phyloP scores from a whole-genome alignment of 352 stramenopile species.

The Elongisporangium anandrum region DNA sequence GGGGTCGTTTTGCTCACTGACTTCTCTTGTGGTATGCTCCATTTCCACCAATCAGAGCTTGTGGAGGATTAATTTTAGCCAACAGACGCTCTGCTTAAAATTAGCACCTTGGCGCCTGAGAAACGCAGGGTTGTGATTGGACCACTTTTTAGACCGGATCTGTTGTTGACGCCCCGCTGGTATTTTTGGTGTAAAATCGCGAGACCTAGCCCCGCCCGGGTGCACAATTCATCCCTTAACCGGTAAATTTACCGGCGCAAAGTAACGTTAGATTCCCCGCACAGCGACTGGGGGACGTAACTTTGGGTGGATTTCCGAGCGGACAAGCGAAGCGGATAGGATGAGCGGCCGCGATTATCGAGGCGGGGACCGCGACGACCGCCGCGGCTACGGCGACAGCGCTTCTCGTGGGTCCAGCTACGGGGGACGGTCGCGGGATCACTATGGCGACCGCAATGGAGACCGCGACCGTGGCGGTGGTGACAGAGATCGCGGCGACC shows the following conservation, averaged over 20 bases:
- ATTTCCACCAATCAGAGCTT: neutral
- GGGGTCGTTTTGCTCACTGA: conserved; percentile 2
- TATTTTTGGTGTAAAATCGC: neutral
- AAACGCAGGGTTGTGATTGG: neutral
- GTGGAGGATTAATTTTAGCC: neutral
- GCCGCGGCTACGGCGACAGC: conserved; percentile 18
- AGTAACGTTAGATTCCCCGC: neutral
- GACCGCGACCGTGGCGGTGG: conserved; percentile 21
- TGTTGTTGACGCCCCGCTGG: neutral
- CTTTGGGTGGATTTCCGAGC: conserved; percentile 1
- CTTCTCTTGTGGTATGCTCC: conserved; percentile 19
- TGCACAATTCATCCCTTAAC: neutral
- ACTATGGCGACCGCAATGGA: conserved; percentile 8
- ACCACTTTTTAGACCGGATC: neutral
- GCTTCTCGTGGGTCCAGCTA: conserved; percentile 18
- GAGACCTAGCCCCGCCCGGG: neutral
- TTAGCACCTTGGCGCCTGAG: neutral
- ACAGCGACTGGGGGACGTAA: conserved; percentile 8
- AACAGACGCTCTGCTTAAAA: neutral
- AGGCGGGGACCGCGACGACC: conserved; percentile 13
- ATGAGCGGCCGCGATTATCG: conserved; percentile 27
- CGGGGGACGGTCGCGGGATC: conserved; percentile 3
- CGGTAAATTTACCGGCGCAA: neutral
- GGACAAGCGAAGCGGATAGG: conserved; percentile 3
- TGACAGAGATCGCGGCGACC: conserved; percentile 29